A percentile compares a stretch with the other conserved stretches of the same genome.
Conservation (phyloP, 1,284 basidiomycete genomes). For the Cryptococcus amylolentus region DNA sequence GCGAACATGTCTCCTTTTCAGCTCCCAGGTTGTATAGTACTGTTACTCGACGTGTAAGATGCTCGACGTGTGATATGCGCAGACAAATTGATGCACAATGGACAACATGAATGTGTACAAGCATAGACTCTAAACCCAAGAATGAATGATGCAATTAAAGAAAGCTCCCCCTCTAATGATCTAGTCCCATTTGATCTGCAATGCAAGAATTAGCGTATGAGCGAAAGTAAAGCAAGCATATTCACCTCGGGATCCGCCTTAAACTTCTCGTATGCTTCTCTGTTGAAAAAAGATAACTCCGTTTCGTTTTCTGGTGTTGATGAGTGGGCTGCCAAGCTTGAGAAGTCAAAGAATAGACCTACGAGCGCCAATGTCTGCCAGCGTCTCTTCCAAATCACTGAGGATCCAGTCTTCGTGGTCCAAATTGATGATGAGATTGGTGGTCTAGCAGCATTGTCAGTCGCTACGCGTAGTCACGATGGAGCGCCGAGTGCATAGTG, state of each 20-base stretch:
- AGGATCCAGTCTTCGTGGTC: conserved; percentile 92
- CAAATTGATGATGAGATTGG: conserved; percentile 91
- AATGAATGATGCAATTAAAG: background rate
- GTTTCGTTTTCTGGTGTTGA: conserved; percentile 76
- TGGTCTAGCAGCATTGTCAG: conserved; percentile 60
- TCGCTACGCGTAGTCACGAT: background rate
- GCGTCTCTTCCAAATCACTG: conserved; percentile 57
- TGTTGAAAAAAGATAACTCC: conserved; percentile 85
- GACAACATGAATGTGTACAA: background rate
- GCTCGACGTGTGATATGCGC: background rate
- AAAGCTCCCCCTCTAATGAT: background rate
- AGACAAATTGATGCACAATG: conserved; percentile 1
- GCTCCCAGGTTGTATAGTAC: too few species aligned
- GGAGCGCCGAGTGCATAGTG: background rate
- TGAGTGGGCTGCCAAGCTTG: background rate
- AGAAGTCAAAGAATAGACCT: conserved; percentile 31
- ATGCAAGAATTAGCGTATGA: background rate
- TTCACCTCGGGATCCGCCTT: conserved; percentile 72
- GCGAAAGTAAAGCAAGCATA: background rate
- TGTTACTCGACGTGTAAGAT: too few species aligned
- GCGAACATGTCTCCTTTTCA: too few species aligned
- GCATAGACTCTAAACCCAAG: background rate
- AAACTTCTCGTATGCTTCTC: conserved; percentile 70
- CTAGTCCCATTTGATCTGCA: conserved; percentile 4
- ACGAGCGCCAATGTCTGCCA: conserved; percentile 74